Evolutionary conservation across 2,329 filamentous ascomycete genomes (phyloP), one percentile per base, ranked within the genome.

Genomic region (Fusarium lateritium): DNA sequence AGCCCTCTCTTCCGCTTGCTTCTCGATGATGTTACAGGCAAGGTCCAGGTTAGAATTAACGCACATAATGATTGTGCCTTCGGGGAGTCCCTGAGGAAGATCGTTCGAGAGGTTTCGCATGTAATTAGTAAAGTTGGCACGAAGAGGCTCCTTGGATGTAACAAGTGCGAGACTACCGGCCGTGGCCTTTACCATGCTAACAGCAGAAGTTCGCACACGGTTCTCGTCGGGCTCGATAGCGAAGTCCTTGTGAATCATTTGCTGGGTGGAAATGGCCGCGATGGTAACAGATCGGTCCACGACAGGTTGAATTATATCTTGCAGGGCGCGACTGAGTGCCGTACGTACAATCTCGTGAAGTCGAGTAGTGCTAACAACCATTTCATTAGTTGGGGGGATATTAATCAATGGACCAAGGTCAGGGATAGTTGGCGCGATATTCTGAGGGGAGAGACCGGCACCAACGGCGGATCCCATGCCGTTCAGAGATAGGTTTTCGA

Each of bases 211-310:
- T 53, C 94, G 91, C 55, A 98, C 87, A 65, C 93, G 92, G 70
- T 93, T 92, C 80, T 97, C 93, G 75, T 98, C 94, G 4, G 91
- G 89, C 76, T 99, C 97, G 55, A 94, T 97, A 1, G 93, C 92
- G 77, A 98, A 99, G 78, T 99, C 96, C 78, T 99, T 99, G 73
- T 93, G 91, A 42, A 99, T 93, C 81, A 99, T 92, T 79, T 98
- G 94, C 65, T 94, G 92, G 0, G 97, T 98, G 4, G 95, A 97
- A 63, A 99, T 98, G 2, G 95, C 95, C 45, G 96, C 96, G 77
- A 99, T 99, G 0, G 97, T 98, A 39, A 99, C 95, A 3, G 96
- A 99, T 56, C 96, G 89, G 78, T 99, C 97, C 15, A 99, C 97
- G 2, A 99, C 96, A 24, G 96, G 97, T 54, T 95, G 94, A 64